Base-by-base conservation (phyloP, 169 alveolate species). In the Eimeria acervulina region DNA sequence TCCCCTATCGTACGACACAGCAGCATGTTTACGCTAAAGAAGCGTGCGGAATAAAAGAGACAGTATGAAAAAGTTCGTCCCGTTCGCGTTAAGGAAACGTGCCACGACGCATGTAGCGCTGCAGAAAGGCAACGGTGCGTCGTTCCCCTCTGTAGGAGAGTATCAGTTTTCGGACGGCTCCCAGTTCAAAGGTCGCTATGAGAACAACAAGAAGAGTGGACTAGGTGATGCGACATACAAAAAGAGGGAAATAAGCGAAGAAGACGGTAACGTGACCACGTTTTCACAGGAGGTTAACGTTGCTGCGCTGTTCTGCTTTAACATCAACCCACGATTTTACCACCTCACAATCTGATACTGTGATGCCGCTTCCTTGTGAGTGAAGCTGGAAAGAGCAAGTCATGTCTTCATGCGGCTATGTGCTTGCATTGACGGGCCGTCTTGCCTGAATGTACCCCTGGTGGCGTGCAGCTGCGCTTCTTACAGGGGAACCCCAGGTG, bases 151-250 rank as follows among this genome's bases (percentile, higher is more conserved):
- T 31, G 31, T 63, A 87, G 94, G 94, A 21, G 94, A 87, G 47
- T 87, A 87, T 33, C 61, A 15, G 44, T 87, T 63, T 87, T 70
- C 81, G 31, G 94, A 87, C 61, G 94, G 94, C 68, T 87, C 94
- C 1, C 78, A 36, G 31, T 87, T 87, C 83, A 87, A 83, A 68
- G 96, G 96, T 28, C 66, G 38, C 40, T 94, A 81, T 51, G 94
- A 94, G 61, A 74, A 63, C 87, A 94, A 94, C 89, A 94, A 94
- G 40, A 94, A 83, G 63, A 61, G 61, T 55, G 96, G 96, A 31
- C 19, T 94, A 12, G 96, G 96, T 15, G 36, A 19, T 12, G 96
- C 96, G 23, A 31, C 70, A 31, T 94, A 94, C 89, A 83, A 68
- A 63, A 89, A 44, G 8, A 59, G 55, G 36, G 85, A 76, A 42